Conservation (phyloP, 2,329 filamentous ascomycete species). For the Podosphaera leucotricha region DNA sequence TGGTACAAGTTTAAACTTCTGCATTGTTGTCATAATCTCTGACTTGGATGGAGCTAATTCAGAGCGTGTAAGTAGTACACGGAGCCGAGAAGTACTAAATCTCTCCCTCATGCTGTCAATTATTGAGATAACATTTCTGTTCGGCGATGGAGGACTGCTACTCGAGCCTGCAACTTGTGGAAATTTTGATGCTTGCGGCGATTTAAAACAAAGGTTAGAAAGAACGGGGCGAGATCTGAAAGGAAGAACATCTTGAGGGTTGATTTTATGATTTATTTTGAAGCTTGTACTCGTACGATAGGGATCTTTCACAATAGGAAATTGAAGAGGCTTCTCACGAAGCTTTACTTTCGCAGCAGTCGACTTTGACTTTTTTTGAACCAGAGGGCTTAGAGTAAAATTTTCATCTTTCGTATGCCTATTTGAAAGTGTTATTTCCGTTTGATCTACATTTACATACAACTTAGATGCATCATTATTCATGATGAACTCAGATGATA, state of each 20-base stretch:
- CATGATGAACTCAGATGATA: background rate
- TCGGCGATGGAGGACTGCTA: background rate
- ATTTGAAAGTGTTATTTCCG: background rate
- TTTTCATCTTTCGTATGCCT: background rate
- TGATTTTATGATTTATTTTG: constrained; percentile 42
- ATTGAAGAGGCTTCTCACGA: constrained; percentile 28
- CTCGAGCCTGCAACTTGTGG: background rate
- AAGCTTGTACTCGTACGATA: constrained; percentile 37
- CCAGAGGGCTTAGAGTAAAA: constrained; percentile 4
- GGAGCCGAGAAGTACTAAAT: constrained; percentile 1
- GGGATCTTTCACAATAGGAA: constrained; percentile 56
- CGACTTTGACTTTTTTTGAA: constrained; percentile 19
- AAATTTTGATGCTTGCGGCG: background rate
- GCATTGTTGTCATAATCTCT: constrained; percentile 32
- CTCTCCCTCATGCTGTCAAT: constrained; percentile 4
- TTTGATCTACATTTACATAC: background rate
- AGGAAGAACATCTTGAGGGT: constrained; percentile 23
- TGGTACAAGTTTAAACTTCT: constrained; percentile 32
- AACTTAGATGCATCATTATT: background rate
- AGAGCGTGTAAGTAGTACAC: constrained; percentile 16
- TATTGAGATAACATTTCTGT: background rate
- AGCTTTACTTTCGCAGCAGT: constrained; percentile 3
- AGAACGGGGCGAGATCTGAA: background rate
- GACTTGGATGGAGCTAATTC: constrained; percentile 19
- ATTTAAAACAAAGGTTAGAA: background rate